Evolutionary conservation across 164 flowering plant genomes (phyloP).

Genomic region (Akebia trifoliata): DNA sequence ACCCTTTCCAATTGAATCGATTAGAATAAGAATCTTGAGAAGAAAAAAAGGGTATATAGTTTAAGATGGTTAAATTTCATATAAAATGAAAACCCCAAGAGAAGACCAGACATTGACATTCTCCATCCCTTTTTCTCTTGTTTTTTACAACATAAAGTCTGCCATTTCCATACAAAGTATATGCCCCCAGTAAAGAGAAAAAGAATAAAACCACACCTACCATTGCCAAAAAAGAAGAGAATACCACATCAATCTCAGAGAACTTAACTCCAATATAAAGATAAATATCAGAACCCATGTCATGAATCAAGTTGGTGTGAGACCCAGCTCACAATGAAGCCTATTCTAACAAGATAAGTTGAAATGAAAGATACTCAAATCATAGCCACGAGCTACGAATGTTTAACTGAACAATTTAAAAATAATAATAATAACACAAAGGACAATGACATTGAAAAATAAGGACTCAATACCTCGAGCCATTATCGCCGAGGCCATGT

Average conservation of each 20-base stretch:
- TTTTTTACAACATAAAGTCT: too few species aligned
- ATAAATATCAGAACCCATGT: too few species aligned
- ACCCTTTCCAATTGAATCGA: too few species aligned
- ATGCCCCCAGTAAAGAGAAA: too few species aligned
- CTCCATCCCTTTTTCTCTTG: too few species aligned
- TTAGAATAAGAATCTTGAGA: too few species aligned
- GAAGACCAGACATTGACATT: too few species aligned
- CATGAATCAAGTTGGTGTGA: background rate
- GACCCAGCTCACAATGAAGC: background rate
- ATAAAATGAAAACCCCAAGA: too few species aligned
- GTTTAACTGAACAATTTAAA: background rate
- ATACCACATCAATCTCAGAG: constrained; percentile 12
- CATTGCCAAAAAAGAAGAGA: constrained; percentile 8
- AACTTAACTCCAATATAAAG: too few species aligned
- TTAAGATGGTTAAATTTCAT: too few species aligned
- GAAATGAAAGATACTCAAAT: background rate
- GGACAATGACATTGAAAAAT: background rate
- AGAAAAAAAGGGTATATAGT: constrained; percentile 13
- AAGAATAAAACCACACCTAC: too few species aligned
- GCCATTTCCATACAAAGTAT: too few species aligned
- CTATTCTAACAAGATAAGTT: background rate
- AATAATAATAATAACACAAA: background rate
- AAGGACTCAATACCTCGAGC: constrained; percentile 59
- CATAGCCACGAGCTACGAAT: background rate
- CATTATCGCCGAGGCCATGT: constrained; percentile 79